Evolutionary conservation across 1,139 yeast genomes (phyloP), one percentile per base, ranked within the genome.

Genomic region (Magnusiomyces fungicola): DNA sequence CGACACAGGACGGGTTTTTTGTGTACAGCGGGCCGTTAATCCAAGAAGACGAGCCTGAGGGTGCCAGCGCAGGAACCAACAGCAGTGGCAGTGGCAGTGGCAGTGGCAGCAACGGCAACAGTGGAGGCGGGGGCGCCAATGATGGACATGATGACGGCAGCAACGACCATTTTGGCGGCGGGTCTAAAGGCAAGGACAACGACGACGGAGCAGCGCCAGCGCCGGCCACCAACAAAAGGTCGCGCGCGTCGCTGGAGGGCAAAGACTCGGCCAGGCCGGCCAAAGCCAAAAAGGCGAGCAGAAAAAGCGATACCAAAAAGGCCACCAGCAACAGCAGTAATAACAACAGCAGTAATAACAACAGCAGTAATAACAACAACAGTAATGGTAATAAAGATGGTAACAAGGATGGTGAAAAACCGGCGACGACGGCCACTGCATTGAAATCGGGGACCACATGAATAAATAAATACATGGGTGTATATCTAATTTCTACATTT

Each of bases 1-100:
- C 94, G 1, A 89, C 96, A 0, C 85, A 86, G 57, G 97, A 92
- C 61, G 98, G 98, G 2, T 94, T 92, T 65, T 94, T 92, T 61
- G 97, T 94, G 0, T 94, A 83, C 65, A 87, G 90, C 73, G 99
- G 99, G 0, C 95, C 96, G 3, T 71, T 94, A 54, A 81, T 85
- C 30, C 92, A 84, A 51, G 94, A 84, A 56, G 75, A 75, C 12
- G 72, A 70, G 10, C 3, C 34, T 5, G 41, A 34, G 2, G 37
- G 9, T 14, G 18, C 18, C 7, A 37, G 18, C 12, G 42, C 29
- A 16, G 25, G 12, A 23, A 10, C 18, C 3, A 22, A 19, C 39
- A 19, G 10, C 10, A 34, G 7, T 12, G 21, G 34, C 29, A 22
- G 38, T 23, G 22, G 29, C 16, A n/a, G 27, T n/a, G 29, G 21